Evolutionary conservation across 257 asterid genomes (phyloP).

Genomic region (Lycium ferocissimum): DNA sequence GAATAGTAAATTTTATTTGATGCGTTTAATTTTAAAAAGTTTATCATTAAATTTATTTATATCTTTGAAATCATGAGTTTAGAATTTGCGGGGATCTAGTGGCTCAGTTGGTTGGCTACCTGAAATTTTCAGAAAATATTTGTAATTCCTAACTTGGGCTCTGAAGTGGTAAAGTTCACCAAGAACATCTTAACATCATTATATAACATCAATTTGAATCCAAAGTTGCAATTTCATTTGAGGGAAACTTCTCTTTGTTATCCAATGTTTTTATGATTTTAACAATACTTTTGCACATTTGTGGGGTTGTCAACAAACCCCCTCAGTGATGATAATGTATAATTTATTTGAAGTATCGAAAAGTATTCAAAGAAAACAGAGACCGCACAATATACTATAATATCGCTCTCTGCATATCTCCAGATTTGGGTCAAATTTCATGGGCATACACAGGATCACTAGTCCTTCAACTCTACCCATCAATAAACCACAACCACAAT

Average conservation of each 20-base stretch:
- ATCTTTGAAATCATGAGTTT: too few relatives aligned
- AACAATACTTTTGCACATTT: too few relatives aligned
- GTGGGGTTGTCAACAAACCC: too few relatives aligned
- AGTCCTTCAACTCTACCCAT: constrained; percentile 25
- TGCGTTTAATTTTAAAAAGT: too few relatives aligned
- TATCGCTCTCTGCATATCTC: not conserved
- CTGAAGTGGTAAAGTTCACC: not conserved
- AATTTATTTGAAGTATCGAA: not conserved
- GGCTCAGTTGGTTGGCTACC: too few relatives aligned
- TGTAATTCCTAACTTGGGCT: too few relatives aligned
- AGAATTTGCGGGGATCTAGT: too few relatives aligned
- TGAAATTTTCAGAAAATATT: not conserved
- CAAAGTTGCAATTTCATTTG: not conserved
- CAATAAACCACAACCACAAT: constrained; percentile 18
- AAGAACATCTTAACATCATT: not conserved
- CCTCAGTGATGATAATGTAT: too few relatives aligned
- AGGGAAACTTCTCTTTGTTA: not conserved
- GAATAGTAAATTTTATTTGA: too few relatives aligned
- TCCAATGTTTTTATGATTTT: too few relatives aligned
- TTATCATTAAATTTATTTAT: too few relatives aligned
- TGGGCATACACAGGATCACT: not conserved
- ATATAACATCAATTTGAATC: not conserved
- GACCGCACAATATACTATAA: not conserved
- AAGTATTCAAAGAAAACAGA: not conserved
- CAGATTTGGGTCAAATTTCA: not conserved